Conservation (phyloP, 768 basidiomycete species). For the Pulveroboletus sp. region DNA sequence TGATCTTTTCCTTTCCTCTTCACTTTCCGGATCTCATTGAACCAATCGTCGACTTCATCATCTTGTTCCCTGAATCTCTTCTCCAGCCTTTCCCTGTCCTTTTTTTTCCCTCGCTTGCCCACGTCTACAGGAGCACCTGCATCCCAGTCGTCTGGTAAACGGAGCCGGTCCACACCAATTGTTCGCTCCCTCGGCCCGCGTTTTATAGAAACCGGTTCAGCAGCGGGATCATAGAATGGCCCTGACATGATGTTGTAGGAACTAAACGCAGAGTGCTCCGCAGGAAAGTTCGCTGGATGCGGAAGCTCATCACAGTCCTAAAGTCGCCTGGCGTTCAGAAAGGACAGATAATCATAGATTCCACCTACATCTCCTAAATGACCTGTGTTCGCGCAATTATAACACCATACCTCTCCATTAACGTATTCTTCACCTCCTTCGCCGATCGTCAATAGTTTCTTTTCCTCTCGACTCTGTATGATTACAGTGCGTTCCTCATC, state of each 20-base stretch:
- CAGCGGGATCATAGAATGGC: constrained; percentile 54
- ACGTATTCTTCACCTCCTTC: constrained; percentile 78
- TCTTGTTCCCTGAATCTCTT: constrained; percentile 45
- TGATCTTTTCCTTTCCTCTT: constrained; percentile 25
- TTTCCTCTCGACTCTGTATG: constrained; percentile 45
- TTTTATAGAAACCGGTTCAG: constrained; percentile 28
- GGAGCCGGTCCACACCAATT: constrained; percentile 20
- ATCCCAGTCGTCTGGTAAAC: constrained; percentile 43
- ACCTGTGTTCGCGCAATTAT: constrained; percentile 68
- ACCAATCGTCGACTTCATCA: constrained; percentile 68
- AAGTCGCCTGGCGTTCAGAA: not conserved
- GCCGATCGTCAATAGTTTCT: constrained; percentile 48
- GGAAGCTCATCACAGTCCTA: constrained; percentile 59
- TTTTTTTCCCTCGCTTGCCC: constrained; percentile 59
- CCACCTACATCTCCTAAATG: constrained; percentile 75
- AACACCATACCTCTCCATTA: constrained; percentile 71
- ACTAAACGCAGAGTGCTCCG: constrained; percentile 66
- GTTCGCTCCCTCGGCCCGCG: constrained; percentile 38
- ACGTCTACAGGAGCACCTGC: constrained; percentile 51
- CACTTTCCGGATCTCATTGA: constrained; percentile 37
- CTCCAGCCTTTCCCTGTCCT: constrained; percentile 53
- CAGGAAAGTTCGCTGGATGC: constrained; percentile 37
- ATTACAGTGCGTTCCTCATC: constrained; percentile 46
- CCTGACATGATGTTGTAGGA: constrained; percentile 54
- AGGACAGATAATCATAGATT: not conserved